Evolutionary conservation across 495 filamentous ascomycete genomes (phyloP).

Genomic region (Penicillium waksmanii): DNA sequence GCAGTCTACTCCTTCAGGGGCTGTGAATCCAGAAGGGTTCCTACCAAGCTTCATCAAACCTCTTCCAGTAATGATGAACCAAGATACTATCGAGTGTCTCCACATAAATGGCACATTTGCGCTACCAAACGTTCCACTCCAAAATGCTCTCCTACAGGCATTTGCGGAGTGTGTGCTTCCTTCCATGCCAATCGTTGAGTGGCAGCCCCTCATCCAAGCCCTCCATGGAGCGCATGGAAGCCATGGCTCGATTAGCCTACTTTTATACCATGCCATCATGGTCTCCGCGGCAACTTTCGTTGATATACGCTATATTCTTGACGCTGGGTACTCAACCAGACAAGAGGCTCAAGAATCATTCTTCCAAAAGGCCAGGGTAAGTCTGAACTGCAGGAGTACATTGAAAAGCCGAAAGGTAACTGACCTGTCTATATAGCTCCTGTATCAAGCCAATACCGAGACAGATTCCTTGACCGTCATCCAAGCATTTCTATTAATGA

Average conservation of each 20-base stretch:
- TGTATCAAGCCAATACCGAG: conserved; percentile 25
- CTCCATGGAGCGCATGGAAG: conserved; percentile 13
- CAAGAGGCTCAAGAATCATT: conserved; percentile 24
- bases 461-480: conserved; percentile 17
- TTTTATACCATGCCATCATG: conserved; percentile 27
- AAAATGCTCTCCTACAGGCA: conserved; percentile 23
- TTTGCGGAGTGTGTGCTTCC: conserved; percentile 27
- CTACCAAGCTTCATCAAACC: conserved; percentile 26
- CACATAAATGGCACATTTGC: conserved; percentile 20
- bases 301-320: conserved; percentile 19
- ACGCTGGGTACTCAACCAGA: conserved; percentile 20
- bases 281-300: conserved; percentile 24
- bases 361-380: conserved; percentile 23
- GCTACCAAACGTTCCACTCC: conserved; percentile 16
- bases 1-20: background rate
- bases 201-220: conserved; percentile 14
- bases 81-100: conserved; percentile 18
- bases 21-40: background rate
- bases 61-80: conserved; percentile 17
- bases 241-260: conserved; percentile 23
- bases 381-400: background rate
- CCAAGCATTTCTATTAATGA: conserved; percentile 25
- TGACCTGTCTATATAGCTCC: conserved; percentile 11
- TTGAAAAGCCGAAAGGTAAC: background rate
- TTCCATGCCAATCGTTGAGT: conserved; percentile 26